Base-by-base conservation (phyloP, 495 filamentous ascomycete genomes). In the Hypomontagnella submonticulosa region DNA sequence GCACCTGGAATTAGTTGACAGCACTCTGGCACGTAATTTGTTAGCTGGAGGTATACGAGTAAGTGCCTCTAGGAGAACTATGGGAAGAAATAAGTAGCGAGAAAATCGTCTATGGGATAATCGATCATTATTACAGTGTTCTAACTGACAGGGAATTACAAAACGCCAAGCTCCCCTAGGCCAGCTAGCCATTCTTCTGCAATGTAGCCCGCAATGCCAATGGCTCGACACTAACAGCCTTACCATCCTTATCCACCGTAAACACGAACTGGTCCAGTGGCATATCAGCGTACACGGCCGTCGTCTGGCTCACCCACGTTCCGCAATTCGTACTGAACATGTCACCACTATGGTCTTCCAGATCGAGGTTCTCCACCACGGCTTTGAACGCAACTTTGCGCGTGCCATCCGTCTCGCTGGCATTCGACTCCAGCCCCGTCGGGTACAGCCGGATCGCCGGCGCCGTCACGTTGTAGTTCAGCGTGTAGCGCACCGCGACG, bases 221-320 rank as follows among this genome's bases (percentile, higher is more conserved):
- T 63, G 75, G 73, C 69, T 81, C 71, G 19, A 86, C 71, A 30
- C 77, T 74, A 33, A 75, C 60, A 50, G 79, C 80, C 48, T 68
- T 76, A 10, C 79, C 81, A 10, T 70, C 57, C 3, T 9, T 42
- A 48, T 75, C 76, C 10, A 84, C n/a, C 6, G 70, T 70, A 57
- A 87, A 85, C 6, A 83, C 66, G 59, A 87, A 83, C 73, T 81
- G 75, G 57, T 85, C 84, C 15, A 86, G 61, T 43, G 76, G 74
- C 54, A 71, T 72, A 12, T 75, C 73, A 15, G 76, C 77, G 52
- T 78, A 84, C 48, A 75, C 72, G 0, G 73, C 71, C 33, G 68
- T 67, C 61, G 83, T 85, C 42, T 86, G 72, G 19, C 67, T 69
- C 9, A 79, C 72, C 83, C 83, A 85, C 5, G 80, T 79, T 4